A percentile compares a stretch with the other conserved stretches of the same genome.
These are phyloP conservation scores for Aotearoamyces nothofagi DNA, from an alignment of 2,329 filamentous ascomycete genomes.

Conservation along the genomic window DNA sequence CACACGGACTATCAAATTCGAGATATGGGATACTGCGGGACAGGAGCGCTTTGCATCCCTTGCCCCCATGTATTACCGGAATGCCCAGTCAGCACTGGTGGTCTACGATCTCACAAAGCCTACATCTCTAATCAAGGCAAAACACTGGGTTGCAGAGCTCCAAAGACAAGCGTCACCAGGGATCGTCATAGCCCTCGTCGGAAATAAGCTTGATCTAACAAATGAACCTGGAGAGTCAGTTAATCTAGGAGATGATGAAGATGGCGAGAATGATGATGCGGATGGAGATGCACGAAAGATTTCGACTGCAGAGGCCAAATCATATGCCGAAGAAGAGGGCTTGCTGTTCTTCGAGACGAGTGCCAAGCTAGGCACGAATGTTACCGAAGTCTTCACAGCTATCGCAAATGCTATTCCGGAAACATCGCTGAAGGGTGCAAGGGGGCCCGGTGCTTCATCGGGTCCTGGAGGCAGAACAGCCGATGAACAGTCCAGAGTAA, in stretches of 20 bases:
- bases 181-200: conserved; percentile 92
- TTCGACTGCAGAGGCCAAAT: conserved; percentile 76
- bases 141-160: conserved; percentile 96
- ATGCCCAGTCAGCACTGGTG: conserved; percentile 91
- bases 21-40: conserved; percentile 97
- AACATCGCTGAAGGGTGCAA: conserved; percentile 80
- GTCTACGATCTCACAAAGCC: conserved; percentile 98
- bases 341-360: conserved; percentile 96
- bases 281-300: conserved; percentile 74
- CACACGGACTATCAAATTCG: conserved; percentile 79
- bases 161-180: conserved; percentile 91
- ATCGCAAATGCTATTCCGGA: conserved; percentile 98
- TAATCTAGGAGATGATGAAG: conserved; percentile 32
- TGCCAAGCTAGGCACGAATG: conserved; percentile 90
- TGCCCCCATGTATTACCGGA: conserved; percentile 99
- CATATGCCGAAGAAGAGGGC: conserved; percentile 88
- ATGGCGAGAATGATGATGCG: conserved; percentile 37
- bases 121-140: conserved; percentile 87
- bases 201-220: conserved; percentile 90
- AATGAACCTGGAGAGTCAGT: conserved; percentile 34
- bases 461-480: conserved; percentile 37
- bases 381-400: conserved; percentile 90
- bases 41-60: conserved; percentile 95
- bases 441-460: conserved; percentile 49
- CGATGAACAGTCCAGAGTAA: conserved; percentile 63